Base-by-base conservation (phyloP, 192 early-diverging fungal genomes). In the Rhizophagus clarus region DNA sequence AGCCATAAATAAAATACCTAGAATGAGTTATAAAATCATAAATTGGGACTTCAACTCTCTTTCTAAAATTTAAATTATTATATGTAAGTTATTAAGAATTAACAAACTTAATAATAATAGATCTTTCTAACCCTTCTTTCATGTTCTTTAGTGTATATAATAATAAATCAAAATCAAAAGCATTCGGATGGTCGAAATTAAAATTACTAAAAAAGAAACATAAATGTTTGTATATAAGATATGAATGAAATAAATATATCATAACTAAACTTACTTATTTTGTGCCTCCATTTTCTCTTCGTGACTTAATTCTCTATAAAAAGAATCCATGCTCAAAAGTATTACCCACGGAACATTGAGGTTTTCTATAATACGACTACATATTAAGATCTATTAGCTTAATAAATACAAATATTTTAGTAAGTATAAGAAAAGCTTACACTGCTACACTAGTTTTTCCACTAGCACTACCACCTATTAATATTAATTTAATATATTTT, bases 291-390 rank as follows among this genome's bases (percentile, higher is more conserved):
- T 82, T 79, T 85, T 85, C 80, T 99, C 90, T 76, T 96, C 94
- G 9, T 89, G 88, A 22, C 88, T 92, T 81, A 99, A 88, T 24
- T 88, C 83, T 75, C 94, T 96, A 87, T 99, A 99, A 82, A 97
- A 99, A 12, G 95, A 96, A 83, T 99, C 97, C 96, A 98, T 99
- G 75, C 93, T 96, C 66, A 99, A 69, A 56, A 98, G 88, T 10
- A 95, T 93, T 1, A 97, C 95, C 95, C 94, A 95, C 28, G 93
- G 94, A 1, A 93, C 91, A 74, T 93, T 90, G 63, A 95, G 79
- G 69, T 88, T 90, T 76, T 93, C 91, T 64, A 92, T 87, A 72
- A 95, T 94, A 63, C 91, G 85, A 28, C 86, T 87, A 70, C 47
- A 29, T 60, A 67, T 74, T 49, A 78, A 70, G 17, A 72, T 71